Evolutionary conservation across 179 eudicot species (phyloP).

Genomic region (Beta lomatogona): DNA sequence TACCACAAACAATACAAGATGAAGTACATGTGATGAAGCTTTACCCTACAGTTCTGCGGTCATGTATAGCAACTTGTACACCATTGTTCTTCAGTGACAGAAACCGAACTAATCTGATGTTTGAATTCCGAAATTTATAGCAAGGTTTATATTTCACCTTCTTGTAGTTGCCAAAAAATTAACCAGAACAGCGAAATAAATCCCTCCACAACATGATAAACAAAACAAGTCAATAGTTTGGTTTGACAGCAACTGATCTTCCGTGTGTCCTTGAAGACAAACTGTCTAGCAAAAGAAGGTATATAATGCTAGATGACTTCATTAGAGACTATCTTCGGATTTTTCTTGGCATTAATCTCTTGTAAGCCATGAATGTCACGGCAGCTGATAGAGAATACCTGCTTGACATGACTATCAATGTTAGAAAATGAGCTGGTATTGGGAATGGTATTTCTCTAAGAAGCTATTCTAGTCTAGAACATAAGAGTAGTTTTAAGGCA

Average conservation of each 20-base stretch:
- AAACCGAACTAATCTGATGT: not conserved
- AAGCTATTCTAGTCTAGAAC: not conserved
- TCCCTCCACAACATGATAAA: not conserved
- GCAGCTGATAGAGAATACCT: conserved; percentile 94
- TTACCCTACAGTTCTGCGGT: not conserved
- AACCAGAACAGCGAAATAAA: not conserved
- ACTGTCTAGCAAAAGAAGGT: not conserved
- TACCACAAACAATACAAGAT: not conserved
- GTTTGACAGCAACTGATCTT: conserved; percentile 1
- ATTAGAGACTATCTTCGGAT: conserved; percentile 38
- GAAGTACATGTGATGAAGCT: not conserved
- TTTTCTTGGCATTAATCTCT: conserved; percentile 57
- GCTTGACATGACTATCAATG: conserved; percentile 23
- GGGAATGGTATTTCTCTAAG: not conserved
- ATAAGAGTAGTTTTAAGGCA: not conserved
- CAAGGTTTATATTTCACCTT: not conserved
- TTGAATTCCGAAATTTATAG: not conserved
- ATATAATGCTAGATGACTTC: not conserved
- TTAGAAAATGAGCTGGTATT: not conserved
- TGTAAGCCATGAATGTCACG: conserved; percentile 82
- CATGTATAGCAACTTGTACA: not conserved
- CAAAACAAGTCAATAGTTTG: not conserved
- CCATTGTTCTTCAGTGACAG: not conserved
- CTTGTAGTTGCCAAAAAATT: not conserved
- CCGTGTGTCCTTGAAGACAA: not conserved